These are phyloP conservation scores for Rutstroemia sp. DNA, from an alignment of 2,329 filamentous ascomycete species.

Conservation along the genomic window DNA sequence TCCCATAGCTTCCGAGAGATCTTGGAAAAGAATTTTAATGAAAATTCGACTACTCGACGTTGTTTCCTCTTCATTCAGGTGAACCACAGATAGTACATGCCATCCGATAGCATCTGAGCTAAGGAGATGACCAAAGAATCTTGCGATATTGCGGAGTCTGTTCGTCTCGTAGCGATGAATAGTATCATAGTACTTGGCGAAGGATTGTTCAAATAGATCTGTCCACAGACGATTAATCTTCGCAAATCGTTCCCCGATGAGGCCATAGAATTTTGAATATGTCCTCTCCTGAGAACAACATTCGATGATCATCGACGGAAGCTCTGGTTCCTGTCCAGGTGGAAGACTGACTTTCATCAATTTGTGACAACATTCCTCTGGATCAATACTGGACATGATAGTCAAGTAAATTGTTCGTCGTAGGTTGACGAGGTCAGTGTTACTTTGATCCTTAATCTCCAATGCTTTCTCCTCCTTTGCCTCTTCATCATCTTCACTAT, in stretches of 20 bases:
- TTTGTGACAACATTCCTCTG: conserved; percentile 96
- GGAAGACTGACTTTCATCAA: conserved; percentile 91
- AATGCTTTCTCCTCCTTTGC: conserved; percentile 73
- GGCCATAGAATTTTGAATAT: conserved; percentile 93
- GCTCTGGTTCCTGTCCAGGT: conserved; percentile 75
- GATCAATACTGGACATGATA: conserved; percentile 92
- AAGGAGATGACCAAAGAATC: conserved; percentile 89
- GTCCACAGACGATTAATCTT: conserved; percentile 95
- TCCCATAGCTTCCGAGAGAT: conserved; percentile 79
- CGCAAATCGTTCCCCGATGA: conserved; percentile 90
- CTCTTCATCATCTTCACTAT: conserved; percentile 63
- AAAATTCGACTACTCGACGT: conserved; percentile 96
- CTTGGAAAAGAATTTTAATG: conserved; percentile 95
- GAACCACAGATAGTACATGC: conserved; percentile 79
- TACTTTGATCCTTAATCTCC: conserved; percentile 97
- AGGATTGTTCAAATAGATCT: conserved; percentile 84
- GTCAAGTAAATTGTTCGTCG: conserved; percentile 94
- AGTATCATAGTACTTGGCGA: conserved; percentile 91
- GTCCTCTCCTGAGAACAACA: conserved; percentile 95
- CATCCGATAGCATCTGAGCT: conserved; percentile 84
- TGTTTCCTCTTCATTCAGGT: conserved; percentile 93
- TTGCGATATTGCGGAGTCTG: conserved; percentile 85
- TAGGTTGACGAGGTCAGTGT: conserved; percentile 89
- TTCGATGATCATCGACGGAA: conserved; percentile 95
- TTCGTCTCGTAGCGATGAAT: conserved; percentile 98